Conservation (phyloP, 768 basidiomycete genomes). For the Boletus rubroflammeus region DNA sequence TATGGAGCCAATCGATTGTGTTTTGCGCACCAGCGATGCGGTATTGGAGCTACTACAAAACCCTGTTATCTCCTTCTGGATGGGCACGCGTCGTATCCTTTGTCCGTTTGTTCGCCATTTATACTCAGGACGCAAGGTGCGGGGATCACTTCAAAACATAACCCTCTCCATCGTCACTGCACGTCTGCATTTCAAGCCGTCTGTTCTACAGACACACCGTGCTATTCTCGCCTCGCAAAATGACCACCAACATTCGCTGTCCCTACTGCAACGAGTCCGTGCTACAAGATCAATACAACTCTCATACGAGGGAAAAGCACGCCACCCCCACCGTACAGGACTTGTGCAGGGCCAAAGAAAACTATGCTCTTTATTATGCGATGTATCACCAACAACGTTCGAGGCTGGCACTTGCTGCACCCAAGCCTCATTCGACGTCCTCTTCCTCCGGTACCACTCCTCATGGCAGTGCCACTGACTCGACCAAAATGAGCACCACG, state of each 20-base stretch:
- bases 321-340: constrained; percentile 8
- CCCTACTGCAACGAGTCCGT: constrained; percentile 9
- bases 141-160: too few relatives aligned
- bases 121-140: too few relatives aligned
- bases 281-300: constrained; percentile 1
- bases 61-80: constrained; percentile 1
- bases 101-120: too few relatives aligned
- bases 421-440: not conserved
- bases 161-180: too few relatives aligned
- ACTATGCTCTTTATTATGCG: not conserved
- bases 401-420: not conserved
- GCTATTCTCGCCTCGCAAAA: not conserved
- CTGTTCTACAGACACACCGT: not conserved
- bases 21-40: too few relatives aligned
- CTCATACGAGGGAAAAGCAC: constrained; percentile 14
- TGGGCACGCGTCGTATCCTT: not conserved
- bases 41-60: not conserved
- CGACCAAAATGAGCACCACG: constrained; percentile 6
- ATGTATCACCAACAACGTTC: not conserved
- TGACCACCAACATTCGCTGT: constrained; percentile 11
- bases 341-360: constrained; percentile 1
- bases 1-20: too few relatives aligned
- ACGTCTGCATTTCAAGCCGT: not conserved
- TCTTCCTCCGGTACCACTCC: constrained; percentile 1
- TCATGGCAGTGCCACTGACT: not conserved